These are phyloP conservation scores for Scheffersomyces parashehatae DNA, from an alignment of 1,139 yeast species.

Conservation along the genomic window DNA sequence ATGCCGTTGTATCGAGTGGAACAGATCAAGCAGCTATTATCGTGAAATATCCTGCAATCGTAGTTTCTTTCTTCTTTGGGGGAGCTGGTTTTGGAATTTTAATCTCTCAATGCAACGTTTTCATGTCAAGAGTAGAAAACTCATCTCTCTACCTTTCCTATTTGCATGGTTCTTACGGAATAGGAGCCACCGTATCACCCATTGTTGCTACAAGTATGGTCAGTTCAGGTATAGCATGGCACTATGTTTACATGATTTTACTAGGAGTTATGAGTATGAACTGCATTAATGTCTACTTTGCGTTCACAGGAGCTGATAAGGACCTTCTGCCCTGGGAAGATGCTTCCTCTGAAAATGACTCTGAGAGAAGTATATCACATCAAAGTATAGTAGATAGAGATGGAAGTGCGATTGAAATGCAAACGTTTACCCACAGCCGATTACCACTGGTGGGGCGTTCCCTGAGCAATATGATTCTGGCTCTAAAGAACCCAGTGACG, in stretches of 20 bases:
- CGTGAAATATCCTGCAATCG: constrained; percentile 38
- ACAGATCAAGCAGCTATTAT: constrained; percentile 39
- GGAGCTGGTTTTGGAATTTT: constrained; percentile 58
- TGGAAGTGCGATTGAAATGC: constrained; percentile 2
- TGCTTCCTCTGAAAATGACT: constrained; percentile 6
- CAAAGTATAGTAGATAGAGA: neutral
- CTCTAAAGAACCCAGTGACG: constrained; percentile 41
- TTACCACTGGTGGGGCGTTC: neutral
- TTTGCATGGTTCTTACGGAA: constrained; percentile 58
- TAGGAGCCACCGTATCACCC: constrained; percentile 61
- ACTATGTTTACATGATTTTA: constrained; percentile 48
- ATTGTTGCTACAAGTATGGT: constrained; percentile 53
- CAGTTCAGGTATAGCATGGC: constrained; percentile 48
- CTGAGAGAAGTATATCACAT: too few species aligned
- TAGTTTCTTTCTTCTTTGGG: constrained; percentile 52
- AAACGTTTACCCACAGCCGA: neutral
- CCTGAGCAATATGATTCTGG: constrained; percentile 13
- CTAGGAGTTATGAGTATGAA: constrained; percentile 36
- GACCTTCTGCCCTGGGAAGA: constrained; percentile 41
- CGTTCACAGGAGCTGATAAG: constrained; percentile 41
- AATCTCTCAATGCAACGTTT: constrained; percentile 54
- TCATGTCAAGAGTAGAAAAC: constrained; percentile 47
- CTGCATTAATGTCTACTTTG: constrained; percentile 22
- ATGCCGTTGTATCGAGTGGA: constrained; percentile 34
- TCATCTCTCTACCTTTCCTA: constrained; percentile 49